Evolutionary conservation across 352 stramenopile genomes (phyloP), one percentile per base, ranked within the genome.

Genomic region (Phytophthora tubulina): DNA sequence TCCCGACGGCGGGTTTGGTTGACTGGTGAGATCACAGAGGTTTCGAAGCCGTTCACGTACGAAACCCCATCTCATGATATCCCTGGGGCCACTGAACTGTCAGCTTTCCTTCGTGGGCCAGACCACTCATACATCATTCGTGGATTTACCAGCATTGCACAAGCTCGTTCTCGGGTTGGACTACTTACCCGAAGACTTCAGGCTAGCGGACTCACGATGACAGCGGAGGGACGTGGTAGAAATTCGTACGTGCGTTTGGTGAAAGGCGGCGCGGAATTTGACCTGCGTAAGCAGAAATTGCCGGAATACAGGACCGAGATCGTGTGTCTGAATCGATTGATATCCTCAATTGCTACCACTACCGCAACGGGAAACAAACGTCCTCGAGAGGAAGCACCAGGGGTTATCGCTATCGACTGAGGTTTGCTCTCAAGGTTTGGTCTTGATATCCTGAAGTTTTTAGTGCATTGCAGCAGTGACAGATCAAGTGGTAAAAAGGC

Each of bases 111-210:
- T 6, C 32, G 35, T 13, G 52, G 44, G 3, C 13, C 63, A 30
- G 15, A 63, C 11, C 14, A 14, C 10, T n/a, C 10, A 13, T 59
- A 21, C 2, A 10, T 14, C 3, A 48, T 63, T 59, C 35, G 6
- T 11, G 50, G n/a, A 0, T 70, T 63, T 51, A 53, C 33, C 31
- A 21, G 63, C 11, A 52, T 70, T 46, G 53, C 27, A 27, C 42
- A 57, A 35, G 63, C 63, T 44, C 63, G 53, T 17, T 45, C 11
- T 45, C 63, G 53, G 6, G 36, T 48, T 44, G 33, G 9, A 6
- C 11, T 57, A 15, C 63, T 70, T 9, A 36, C 21, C 13, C 10
- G 8, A 31, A 41, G 33, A 51, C 35, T 68, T 36, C 46, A 68
- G 2, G 41, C 33, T 46, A 46, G 13, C 9, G 30, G 35, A 5